phyloP scores from a whole-genome alignment of 768 basidiomycete species.

The Tricholoma sp. region DNA sequence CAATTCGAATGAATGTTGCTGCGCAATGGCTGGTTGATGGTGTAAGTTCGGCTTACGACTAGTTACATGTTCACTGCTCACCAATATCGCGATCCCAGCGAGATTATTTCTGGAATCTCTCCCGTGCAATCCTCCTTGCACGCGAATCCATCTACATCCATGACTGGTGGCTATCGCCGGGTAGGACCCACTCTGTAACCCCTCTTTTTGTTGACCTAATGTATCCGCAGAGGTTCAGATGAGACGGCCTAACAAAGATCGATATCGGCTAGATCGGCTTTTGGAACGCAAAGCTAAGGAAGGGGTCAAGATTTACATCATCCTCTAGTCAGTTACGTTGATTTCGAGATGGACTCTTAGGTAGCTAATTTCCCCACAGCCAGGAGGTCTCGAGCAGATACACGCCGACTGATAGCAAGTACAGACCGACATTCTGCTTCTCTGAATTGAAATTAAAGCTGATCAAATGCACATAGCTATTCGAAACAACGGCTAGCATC shows the following conservation, averaged over 20 bases:
- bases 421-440: conserved; percentile 21
- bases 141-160: conserved; percentile 90
- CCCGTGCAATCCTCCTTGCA: conserved; percentile 84
- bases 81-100: conserved; percentile 45
- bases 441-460: conserved; percentile 5
- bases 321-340: conserved; percentile 68
- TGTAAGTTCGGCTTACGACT: conserved; percentile 42
- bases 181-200: conserved; percentile 29
- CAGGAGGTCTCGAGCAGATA: conserved; percentile 95
- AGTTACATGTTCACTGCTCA: background rate
- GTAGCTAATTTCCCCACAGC: conserved; percentile 34
- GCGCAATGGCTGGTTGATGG: conserved; percentile 99
- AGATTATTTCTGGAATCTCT: conserved; percentile 98
- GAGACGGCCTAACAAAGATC: conserved; percentile 77
- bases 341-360: background rate
- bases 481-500: conserved; percentile 75
- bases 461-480: conserved; percentile 45
- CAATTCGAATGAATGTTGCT: conserved; percentile 86
- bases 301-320: conserved; percentile 94
- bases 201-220: background rate
- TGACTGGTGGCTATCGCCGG: conserved; percentile 97
- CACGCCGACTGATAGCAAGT: conserved; percentile 93
- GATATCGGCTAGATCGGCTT: conserved; percentile 82
- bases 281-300: conserved; percentile 89
- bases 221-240: conserved; percentile 64